A percentile compares a stretch with the other conserved stretches of the same genome.
phyloP scores from a whole-genome alignment of 2,329 filamentous ascomycete genomes.

The Fusarium succisae region DNA sequence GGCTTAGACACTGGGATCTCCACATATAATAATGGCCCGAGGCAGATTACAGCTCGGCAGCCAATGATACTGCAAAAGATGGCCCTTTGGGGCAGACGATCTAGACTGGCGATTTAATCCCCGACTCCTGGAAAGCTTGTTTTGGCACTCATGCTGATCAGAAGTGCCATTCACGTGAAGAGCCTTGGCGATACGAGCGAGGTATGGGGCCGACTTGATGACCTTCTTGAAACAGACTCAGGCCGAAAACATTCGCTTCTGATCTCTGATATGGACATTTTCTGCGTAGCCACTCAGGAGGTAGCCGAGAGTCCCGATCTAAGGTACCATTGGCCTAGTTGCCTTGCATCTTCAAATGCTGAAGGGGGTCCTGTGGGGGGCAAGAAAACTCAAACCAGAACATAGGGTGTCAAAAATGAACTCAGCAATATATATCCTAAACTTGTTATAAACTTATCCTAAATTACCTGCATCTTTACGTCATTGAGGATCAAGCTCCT shows the following conservation, averaged over 20 bases:
- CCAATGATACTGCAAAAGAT: fast-evolving
- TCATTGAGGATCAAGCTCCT: too few relatives aligned
- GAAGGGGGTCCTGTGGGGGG: too few relatives aligned
- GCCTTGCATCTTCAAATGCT: neutral
- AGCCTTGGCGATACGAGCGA: neutral
- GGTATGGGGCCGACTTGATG: neutral
- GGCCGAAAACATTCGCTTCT: neutral
- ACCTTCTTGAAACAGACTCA: neutral
- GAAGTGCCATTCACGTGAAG: neutral
- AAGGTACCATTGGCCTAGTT: neutral
- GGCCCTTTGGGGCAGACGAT: neutral
- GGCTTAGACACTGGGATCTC: neutral
- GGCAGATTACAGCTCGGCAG: neutral
- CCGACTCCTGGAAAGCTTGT: neutral
- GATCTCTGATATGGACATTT: fast-evolving
- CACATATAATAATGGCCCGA: neutral
- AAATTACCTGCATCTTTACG: too few relatives aligned
- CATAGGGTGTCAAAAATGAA: too few relatives aligned
- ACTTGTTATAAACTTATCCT: too few relatives aligned
- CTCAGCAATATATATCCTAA: too few relatives aligned
- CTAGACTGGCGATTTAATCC: neutral
- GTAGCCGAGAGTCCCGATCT: neutral
- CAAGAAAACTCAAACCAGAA: too few relatives aligned
- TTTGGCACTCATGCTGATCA: neutral
- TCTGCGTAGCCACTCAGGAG: fast-evolving